Evolutionary conservation across 2,329 filamentous ascomycete species (phyloP), one percentile per base, ranked within the genome.

Genomic region (Ophiostoma quercus): DNA sequence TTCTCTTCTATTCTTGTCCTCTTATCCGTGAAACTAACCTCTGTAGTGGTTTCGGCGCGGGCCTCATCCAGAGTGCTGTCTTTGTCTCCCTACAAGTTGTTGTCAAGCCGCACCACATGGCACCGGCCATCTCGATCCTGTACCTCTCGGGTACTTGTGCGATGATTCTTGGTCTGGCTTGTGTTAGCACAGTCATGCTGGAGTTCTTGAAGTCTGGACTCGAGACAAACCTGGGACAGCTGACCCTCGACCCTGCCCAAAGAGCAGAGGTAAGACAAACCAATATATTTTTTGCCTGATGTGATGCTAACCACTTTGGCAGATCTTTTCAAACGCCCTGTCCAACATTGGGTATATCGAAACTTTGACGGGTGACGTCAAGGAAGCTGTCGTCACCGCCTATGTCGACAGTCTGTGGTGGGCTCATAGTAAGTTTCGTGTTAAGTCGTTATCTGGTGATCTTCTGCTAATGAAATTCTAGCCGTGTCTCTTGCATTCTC

Each of bases 31-130:
- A 1, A 1, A 12, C 41, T 67, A 9, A 51, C 67, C 3, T 47
- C 16, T 9, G 57, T 78, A 77, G 78, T 66, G 81, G 81, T 3
- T 76, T 82, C 37, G 80, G 80, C 22, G 79, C 77, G 0, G 81
- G 81, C 1, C 77, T 82, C 8, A 78, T 78, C 0, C 77, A 79
- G 32, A 80, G 78, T 34, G 79, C 79, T 2, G 75, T 81, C 0
- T 82, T 83, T 70, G 79, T 83, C 69, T 77, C 79, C 0, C 74
- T 82, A 1, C 81, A 83, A 68, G 79, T 78, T 3, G 79, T 79
- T 29, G 77, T 81, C 3, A 74, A 79, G 29, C 77, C 77, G 0
- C 73, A 75, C 0, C 78, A 82, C 71, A 78, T 79, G 43, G 80
- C 80, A 0, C 76, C 80, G 0, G 81, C 80, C 22, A 77, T 81